phyloP scores from a whole-genome alignment of 2,329 filamentous ascomycete genomes.

The Diaporthe capsici region DNA sequence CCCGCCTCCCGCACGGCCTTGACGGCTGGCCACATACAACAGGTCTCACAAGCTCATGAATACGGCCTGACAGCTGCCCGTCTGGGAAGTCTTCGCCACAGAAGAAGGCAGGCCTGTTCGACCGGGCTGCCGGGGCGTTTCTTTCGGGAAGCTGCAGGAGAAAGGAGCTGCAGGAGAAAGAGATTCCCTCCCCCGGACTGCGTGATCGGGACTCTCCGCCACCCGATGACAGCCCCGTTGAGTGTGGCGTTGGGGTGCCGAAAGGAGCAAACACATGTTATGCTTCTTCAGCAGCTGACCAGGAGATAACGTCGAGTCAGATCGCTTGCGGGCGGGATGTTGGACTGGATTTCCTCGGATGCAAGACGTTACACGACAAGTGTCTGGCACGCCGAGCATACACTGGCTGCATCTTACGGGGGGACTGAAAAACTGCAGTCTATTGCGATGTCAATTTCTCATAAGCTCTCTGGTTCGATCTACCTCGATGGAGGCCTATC shows the following conservation, averaged over 20 bases:
- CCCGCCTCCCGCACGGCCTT: not conserved
- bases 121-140: not conserved
- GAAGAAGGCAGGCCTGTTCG: not conserved
- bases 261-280: not conserved
- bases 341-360: not conserved
- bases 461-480: conserved; percentile 10
- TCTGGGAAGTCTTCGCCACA: conserved; percentile 12
- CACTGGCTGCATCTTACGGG: conserved; percentile 1
- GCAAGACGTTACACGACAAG: conserved; percentile 2
- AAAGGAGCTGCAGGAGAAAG: not conserved
- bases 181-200: not conserved
- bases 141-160: conserved; percentile 6
- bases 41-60: conserved; percentile 14
- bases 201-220: conserved; percentile 18
- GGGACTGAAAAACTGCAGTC: not conserved
- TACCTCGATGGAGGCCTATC: not conserved
- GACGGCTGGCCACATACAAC: not conserved
- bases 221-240: conserved; percentile 4
- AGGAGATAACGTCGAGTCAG: not conserved
- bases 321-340: not conserved
- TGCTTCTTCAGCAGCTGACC: conserved; percentile 13
- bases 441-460: not conserved
- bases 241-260: conserved; percentile 16
- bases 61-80: conserved; percentile 12
- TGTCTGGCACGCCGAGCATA: conserved; percentile 1